Conservation (phyloP, 495 filamentous ascomycete species). For the Aspergillus olivimuriae region DNA sequence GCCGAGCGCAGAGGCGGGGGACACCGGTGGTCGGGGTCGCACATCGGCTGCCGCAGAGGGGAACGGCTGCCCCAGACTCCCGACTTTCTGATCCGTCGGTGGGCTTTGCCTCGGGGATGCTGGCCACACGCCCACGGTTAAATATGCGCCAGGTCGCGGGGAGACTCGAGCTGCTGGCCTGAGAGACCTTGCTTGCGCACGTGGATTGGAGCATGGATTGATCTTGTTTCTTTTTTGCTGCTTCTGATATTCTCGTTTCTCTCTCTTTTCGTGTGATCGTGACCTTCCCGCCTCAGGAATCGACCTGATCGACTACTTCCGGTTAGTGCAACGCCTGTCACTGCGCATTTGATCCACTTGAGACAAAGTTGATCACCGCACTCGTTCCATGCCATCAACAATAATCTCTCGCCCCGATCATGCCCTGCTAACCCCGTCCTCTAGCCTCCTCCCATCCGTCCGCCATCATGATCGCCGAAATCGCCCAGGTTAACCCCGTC, state of each 20-base stretch:
- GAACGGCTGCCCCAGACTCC: slow-evolving; percentile 22
- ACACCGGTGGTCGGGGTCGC: slow-evolving; percentile 13
- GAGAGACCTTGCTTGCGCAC: too few species aligned
- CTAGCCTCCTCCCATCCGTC: background rate
- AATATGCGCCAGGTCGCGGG: too few species aligned
- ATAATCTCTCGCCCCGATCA: too few species aligned
- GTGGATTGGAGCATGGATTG: too few species aligned
- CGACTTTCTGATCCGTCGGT: slow-evolving; percentile 22
- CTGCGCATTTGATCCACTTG: background rate
- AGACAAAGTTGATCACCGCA: background rate
- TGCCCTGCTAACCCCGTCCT: too few species aligned
- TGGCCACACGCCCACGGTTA: background rate
- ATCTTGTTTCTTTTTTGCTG: background rate
- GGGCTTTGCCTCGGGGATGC: slow-evolving; percentile 29
- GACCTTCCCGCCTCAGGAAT: too few species aligned
- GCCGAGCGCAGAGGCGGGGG: slow-evolving; percentile 6
- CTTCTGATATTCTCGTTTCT: too few species aligned
- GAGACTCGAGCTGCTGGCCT: too few species aligned
- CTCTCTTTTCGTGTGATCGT: too few species aligned
- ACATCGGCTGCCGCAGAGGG: slow-evolving; percentile 12
- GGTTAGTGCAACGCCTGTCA: slow-evolving; percentile 11
- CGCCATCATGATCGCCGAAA: slow-evolving; percentile 11
- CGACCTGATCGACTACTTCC: background rate
- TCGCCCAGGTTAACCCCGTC: slow-evolving; percentile 50
- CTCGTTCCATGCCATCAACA: background rate